These are phyloP conservation scores for Ballota nigra DNA, from an alignment of 257 asterid genomes.

Conservation along the genomic window DNA sequence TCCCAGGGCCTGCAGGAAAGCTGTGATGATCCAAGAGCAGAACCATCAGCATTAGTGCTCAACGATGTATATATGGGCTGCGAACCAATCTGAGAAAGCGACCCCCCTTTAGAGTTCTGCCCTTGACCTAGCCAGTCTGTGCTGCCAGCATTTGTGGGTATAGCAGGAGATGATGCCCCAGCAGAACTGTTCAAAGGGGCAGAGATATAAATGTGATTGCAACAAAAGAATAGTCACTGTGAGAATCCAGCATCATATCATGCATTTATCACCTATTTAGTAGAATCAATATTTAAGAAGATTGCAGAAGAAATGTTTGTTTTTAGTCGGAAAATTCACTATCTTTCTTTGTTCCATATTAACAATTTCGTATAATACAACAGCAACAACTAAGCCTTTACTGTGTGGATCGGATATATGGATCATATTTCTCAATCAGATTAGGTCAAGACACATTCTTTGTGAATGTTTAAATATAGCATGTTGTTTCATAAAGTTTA, in stretches of 20 bases:
- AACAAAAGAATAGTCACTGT: not conserved
- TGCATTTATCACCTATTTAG: slow-evolving; percentile 5
- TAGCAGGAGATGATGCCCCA: slow-evolving; percentile 96
- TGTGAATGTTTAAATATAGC: not conserved
- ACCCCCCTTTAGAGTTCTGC: slow-evolving; percentile 81
- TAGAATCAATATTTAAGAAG: slow-evolving; percentile 11
- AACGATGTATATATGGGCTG: slow-evolving; percentile 67
- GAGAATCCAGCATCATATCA: slow-evolving; percentile 15
- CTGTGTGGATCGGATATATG: not conserved
- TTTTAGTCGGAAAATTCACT: not conserved
- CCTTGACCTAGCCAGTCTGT: slow-evolving; percentile 76
- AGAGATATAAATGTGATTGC: not conserved
- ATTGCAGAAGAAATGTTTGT: slow-evolving; percentile 11
- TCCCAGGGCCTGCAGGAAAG: slow-evolving; percentile 99
- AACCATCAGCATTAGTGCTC: slow-evolving; percentile 93
- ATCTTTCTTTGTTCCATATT: slow-evolving; percentile 10
- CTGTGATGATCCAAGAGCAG: slow-evolving; percentile 87
- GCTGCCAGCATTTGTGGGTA: slow-evolving; percentile 84
- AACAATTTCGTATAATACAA: not conserved
- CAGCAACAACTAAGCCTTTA: not conserved
- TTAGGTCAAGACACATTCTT: not conserved
- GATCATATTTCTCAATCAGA: not conserved
- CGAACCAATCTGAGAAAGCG: slow-evolving; percentile 79
- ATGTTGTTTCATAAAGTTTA: not conserved
- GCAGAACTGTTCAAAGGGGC: slow-evolving; percentile 61